Evolutionary conservation across 352 stramenopile genomes (phyloP), one percentile per base, ranked within the genome.

Genomic region (Elongisporangium anandrum): DNA sequence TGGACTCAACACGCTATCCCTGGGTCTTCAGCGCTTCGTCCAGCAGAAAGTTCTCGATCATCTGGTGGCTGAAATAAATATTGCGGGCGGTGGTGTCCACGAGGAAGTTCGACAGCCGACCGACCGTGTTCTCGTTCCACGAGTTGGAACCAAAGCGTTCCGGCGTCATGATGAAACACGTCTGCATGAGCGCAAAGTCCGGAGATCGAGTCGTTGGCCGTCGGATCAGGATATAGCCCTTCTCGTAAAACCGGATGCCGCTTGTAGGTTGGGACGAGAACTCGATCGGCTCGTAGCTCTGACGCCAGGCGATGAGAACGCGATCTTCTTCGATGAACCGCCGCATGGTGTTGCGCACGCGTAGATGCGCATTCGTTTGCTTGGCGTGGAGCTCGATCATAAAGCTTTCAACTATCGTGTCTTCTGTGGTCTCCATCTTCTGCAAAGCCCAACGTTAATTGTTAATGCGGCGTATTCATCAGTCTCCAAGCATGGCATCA

Each of bases 171-270:
- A 85, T 65, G 54, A 78, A 77, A 64, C 75, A 84, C 38, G 73
- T 85, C 50, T 77, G 64, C 39, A 85, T 19, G 17, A 73, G 38
- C 0, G 72, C 69, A 48, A 73, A 67, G 8, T 73, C 57, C 5
- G 26, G 20, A 4, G 60, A 65, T 15, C 63, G 29, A 21, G 61
- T 75, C 4, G 21, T 71, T 16, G 68, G 66, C 2, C 66, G 69
- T 52, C 75, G 73, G 52, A 88, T 73, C 50, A 83, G 19, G 41
- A 77, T 88, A 64, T 77, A 88, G 39, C 81, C 81, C 26, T 78
- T 79, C 50, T 87, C 77, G 52, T 78, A 66, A 41, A 90, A 68
- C 19, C 73, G 63, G 4, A 88, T 70, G 56, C 80, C 80, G 55
- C 81, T 77, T 24, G 75, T 84, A 1, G 65, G 72, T 51, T 76